Evolutionary conservation across 2,329 filamentous ascomycete genomes (phyloP).

Genomic region (Escovopsis sp.): DNA sequence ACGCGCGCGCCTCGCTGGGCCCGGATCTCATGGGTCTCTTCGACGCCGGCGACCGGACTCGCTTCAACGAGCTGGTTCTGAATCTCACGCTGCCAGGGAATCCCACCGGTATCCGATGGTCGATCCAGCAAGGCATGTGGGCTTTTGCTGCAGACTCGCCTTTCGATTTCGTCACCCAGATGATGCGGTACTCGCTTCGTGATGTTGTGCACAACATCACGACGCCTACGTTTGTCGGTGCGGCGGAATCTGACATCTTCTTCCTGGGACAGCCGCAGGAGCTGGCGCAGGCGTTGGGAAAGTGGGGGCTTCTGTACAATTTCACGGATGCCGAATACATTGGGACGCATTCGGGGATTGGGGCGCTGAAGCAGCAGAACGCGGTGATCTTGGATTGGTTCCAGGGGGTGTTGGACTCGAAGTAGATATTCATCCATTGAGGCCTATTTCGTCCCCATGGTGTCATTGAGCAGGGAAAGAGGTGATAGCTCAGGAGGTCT

Average conservation of each 20-base stretch:
- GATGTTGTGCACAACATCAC: constrained; percentile 10
- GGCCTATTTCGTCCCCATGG: too few relatives aligned
- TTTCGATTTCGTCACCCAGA: constrained; percentile 9
- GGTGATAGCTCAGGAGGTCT: too few relatives aligned
- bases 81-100: not conserved
- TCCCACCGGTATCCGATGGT: constrained; percentile 10
- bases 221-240: constrained; percentile 11
- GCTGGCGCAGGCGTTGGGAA: constrained; percentile 6
- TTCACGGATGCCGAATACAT: constrained; percentile 6
- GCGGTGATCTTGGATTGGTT: constrained; percentile 10
- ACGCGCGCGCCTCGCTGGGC: constrained; percentile 1
- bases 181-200: constrained; percentile 1
- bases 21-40: not conserved
- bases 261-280: constrained; percentile 7
- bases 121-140: constrained; percentile 14
- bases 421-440: not conserved
- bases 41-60: constrained; percentile 1
- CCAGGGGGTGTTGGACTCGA: constrained; percentile 2
- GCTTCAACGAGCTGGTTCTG: constrained; percentile 9
- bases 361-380: constrained; percentile 8
- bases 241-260: constrained; percentile 10
- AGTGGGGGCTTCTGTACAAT: constrained; percentile 4
- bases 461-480: too few relatives aligned
- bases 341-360: constrained; percentile 9
- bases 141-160: constrained; percentile 12